Conservation (phyloP, 2,329 filamentous ascomycete species). For the Microcera coccophila region DNA sequence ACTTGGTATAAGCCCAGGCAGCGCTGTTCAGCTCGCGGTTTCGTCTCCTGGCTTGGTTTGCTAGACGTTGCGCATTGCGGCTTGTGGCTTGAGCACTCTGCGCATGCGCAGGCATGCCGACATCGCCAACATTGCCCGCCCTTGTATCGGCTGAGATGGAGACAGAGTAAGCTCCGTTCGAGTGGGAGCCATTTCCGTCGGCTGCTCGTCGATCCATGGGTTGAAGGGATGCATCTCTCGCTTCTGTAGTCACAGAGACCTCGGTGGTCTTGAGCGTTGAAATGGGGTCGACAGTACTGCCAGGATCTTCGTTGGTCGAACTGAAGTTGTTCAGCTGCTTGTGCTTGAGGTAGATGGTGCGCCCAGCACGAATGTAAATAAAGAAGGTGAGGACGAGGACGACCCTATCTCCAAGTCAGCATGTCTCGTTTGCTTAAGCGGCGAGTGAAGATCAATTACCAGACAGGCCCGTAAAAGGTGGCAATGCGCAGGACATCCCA, state of each 20-base stretch:
- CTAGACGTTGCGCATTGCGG: constrained; percentile 16
- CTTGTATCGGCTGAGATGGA: constrained; percentile 42
- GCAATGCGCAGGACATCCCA: constrained; percentile 72
- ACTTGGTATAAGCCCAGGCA: constrained; percentile 67
- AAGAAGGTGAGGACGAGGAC: constrained; percentile 57
- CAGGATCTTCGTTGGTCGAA: constrained; percentile 42
- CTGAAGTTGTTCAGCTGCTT: constrained; percentile 56
- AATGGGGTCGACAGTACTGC: constrained; percentile 42
- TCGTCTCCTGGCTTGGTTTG: constrained; percentile 32
- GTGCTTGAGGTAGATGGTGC: constrained; percentile 64
- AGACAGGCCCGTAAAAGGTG: constrained; percentile 70
- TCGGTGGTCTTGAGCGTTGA: constrained; percentile 56
- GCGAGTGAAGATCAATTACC: constrained; percentile 51
- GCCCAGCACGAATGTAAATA: constrained; percentile 64
- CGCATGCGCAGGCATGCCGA: constrained; percentile 27
- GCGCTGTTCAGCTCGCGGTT: constrained; percentile 57
- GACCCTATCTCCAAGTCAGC: constrained; percentile 42
- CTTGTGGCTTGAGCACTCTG: constrained; percentile 10
- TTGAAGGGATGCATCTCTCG: constrained; percentile 20
- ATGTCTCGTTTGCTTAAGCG: neutral
- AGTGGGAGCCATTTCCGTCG: constrained; percentile 11
- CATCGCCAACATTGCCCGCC: constrained; percentile 21
- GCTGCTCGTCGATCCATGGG: constrained; percentile 18
- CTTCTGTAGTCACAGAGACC: constrained; percentile 58
- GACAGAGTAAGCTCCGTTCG: constrained; percentile 44